phyloP scores from a whole-genome alignment of 1,284 basidiomycete species.

The Puccinia brachypodii region DNA sequence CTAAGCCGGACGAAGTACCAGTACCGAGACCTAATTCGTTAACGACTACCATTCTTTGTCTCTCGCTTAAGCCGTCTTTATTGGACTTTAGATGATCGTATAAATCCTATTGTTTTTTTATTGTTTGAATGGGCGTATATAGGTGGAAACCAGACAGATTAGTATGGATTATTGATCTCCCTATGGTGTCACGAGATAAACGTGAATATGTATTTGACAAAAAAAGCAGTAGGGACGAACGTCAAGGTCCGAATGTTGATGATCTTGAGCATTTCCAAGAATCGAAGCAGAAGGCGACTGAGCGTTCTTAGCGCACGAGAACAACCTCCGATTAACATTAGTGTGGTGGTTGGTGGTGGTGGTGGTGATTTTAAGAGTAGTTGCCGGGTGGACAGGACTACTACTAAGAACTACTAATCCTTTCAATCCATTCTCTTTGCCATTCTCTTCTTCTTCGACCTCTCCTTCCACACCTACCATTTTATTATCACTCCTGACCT shows the following conservation, averaged over 20 bases:
- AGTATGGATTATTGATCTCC: too few relatives aligned
- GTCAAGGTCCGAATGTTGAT: background rate
- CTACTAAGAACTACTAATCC: background rate
- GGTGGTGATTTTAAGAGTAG: background rate
- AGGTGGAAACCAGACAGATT: background rate
- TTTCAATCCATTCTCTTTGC: background rate
- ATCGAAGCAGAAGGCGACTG: background rate
- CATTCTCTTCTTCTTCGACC: background rate
- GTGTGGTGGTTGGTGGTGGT: background rate
- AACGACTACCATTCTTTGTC: background rate
- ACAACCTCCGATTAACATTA: background rate
- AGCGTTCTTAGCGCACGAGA: background rate
- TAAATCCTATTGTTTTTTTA: conserved; percentile 2
- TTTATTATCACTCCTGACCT: background rate
- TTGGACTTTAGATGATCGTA: background rate
- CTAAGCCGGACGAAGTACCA: too few relatives aligned
- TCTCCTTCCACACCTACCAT: background rate
- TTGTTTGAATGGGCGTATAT: background rate
- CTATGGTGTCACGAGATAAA: background rate
- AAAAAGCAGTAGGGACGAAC: background rate
- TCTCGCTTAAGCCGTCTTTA: background rate
- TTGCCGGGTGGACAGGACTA: background rate
- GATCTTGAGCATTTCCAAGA: background rate
- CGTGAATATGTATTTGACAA: background rate
- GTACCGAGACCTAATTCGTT: background rate